A percentile compares a stretch with the other conserved stretches of the same genome.
phyloP scores from a whole-genome alignment of 768 basidiomycete genomes.

The Mrakia hoshinonis region DNA sequence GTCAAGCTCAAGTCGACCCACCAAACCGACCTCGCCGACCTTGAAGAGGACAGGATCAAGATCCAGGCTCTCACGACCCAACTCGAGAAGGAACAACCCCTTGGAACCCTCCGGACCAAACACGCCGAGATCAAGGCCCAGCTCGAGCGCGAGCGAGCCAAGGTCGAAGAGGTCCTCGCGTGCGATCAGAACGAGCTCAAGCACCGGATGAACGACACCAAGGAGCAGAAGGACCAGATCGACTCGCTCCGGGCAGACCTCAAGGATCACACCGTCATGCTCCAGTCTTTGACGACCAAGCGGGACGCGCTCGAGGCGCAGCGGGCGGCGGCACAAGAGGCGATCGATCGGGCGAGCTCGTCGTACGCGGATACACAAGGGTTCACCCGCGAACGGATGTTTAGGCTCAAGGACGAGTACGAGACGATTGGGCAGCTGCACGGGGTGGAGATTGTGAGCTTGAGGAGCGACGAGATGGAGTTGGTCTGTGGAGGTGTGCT shows the following conservation, averaged over 20 bases:
- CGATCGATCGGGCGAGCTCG: constrained; percentile 36
- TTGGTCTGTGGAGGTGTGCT: constrained; percentile 35
- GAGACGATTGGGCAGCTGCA: constrained; percentile 37
- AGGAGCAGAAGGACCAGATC: constrained; percentile 35
- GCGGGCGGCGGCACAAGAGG: constrained; percentile 32
- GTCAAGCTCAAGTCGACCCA: constrained; percentile 35
- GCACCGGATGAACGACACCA: constrained; percentile 19
- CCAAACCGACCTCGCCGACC: constrained; percentile 31
- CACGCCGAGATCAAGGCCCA: constrained; percentile 36
- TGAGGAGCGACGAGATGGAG: constrained; percentile 27
- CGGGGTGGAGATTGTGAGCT: constrained; percentile 32
- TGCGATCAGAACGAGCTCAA: constrained; percentile 26
- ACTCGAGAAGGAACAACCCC: constrained; percentile 25
- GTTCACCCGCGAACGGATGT: constrained; percentile 37
- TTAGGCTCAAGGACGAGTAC: constrained; percentile 39
- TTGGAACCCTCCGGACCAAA: constrained; percentile 36
- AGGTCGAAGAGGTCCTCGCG: constrained; percentile 33
- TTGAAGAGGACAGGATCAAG: constrained; percentile 36
- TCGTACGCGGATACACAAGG: constrained; percentile 36
- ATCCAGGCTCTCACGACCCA: constrained; percentile 31
- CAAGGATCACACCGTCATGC: constrained; percentile 34
- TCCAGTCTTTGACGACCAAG: constrained; percentile 35
- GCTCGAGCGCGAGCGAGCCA: constrained; percentile 36
- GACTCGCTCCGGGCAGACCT: constrained; percentile 36
- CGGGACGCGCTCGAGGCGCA: constrained; percentile 34